These are phyloP conservation scores for Buddleja alternifolia DNA, from an alignment of 257 asterid genomes.

Conservation along the genomic window DNA sequence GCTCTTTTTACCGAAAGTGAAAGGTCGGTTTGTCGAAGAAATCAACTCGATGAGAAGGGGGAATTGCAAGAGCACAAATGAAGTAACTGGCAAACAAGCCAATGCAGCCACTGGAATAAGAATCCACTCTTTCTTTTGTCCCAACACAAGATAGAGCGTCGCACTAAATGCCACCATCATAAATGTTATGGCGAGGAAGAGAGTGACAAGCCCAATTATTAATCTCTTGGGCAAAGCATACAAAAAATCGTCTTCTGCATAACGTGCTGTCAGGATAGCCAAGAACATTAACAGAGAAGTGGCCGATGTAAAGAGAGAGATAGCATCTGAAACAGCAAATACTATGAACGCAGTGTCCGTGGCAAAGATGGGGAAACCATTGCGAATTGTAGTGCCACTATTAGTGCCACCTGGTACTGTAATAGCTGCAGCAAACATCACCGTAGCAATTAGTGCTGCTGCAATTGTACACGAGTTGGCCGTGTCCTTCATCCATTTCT, in stretches of 20 bases:
- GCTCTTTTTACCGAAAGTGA: background rate
- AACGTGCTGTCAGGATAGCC: conserved; percentile 17
- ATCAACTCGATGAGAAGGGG: conserved; percentile 1
- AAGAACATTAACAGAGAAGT: conserved; percentile 13
- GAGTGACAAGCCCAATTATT: too few relatives aligned
- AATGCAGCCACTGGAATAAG: too few relatives aligned
- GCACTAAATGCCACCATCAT: too few relatives aligned
- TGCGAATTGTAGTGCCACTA: background rate
- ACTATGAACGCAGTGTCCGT: background rate
- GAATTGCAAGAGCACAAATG: conserved; percentile 6
- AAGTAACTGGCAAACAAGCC: too few relatives aligned
- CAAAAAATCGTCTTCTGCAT: background rate
- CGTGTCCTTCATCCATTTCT: conserved; percentile 30
- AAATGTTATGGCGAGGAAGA: too few relatives aligned
- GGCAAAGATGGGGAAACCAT: conserved; percentile 1
- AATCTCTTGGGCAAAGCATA: background rate
- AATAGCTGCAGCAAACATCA: too few relatives aligned
- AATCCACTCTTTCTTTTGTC: too few relatives aligned
- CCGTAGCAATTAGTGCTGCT: conserved; percentile 26
- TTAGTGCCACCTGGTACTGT: conserved; percentile 30
- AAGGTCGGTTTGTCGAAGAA: background rate
- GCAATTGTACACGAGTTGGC: conserved; percentile 15
- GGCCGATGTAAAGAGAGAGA: conserved; percentile 17
- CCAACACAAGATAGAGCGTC: too few relatives aligned
- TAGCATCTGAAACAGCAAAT: background rate